These are phyloP conservation scores for Alternaria sp. DNA, from an alignment of 2,329 filamentous ascomycete species.

Conservation along the genomic window DNA sequence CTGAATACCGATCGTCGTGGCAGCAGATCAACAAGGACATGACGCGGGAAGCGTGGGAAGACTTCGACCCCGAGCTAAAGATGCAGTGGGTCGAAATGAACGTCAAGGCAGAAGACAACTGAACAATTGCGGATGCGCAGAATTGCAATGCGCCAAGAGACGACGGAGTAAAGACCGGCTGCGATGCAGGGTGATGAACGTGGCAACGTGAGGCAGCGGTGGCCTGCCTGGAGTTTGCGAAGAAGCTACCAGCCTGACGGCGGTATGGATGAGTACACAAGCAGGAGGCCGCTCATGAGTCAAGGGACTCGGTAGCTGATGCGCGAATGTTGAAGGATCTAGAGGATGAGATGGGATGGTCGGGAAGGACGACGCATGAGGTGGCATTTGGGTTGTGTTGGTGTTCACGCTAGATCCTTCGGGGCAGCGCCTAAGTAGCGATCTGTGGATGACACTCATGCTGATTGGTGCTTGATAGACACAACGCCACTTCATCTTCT, in stretches of 20 bases:
- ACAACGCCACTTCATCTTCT: background rate
- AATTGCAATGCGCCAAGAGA: background rate
- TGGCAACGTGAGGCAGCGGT: background rate
- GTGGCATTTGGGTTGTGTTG: constrained; percentile 7
- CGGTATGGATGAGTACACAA: background rate
- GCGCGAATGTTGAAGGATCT: background rate
- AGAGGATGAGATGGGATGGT: background rate
- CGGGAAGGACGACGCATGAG: background rate
- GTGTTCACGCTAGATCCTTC: constrained; percentile 10
- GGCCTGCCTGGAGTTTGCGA: background rate
- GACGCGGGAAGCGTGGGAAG: background rate
- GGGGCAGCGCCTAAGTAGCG: background rate
- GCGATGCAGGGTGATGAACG: background rate
- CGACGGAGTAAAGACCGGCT: background rate
- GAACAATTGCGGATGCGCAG: background rate
- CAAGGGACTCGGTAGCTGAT: background rate
- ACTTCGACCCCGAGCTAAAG: background rate
- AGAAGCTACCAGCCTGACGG: background rate
- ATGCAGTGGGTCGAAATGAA: background rate
- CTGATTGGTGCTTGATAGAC: background rate
- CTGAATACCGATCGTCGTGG: constrained; percentile 1
- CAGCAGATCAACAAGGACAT: background rate
- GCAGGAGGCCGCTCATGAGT: too few relatives aligned
- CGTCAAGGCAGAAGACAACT: background rate
- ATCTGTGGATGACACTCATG: constrained; percentile 7